phyloP scores from a whole-genome alignment of 2,329 filamentous ascomycete genomes.

The Aspergillus brunneoviolaceus region DNA sequence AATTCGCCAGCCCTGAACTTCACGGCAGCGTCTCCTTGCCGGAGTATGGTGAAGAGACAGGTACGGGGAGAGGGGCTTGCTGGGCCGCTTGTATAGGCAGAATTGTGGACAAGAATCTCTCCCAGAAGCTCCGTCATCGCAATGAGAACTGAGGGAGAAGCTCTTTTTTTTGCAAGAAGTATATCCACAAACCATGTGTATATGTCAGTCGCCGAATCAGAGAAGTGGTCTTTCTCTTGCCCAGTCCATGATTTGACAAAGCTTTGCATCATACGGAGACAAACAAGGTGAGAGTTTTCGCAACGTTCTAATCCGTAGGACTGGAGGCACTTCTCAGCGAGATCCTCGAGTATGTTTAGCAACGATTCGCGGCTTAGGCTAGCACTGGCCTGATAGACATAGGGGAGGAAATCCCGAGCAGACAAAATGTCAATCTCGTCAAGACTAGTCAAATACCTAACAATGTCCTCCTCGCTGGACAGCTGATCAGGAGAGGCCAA shows the following conservation, averaged over 20 bases:
- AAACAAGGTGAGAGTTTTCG: slow-evolving; percentile 68
- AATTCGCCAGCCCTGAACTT: slow-evolving; percentile 72
- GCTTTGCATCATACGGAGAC: slow-evolving; percentile 66
- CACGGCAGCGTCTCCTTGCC: slow-evolving; percentile 64
- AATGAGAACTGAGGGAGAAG: slow-evolving; percentile 69
- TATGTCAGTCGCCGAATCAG: slow-evolving; percentile 68
- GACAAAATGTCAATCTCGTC: slow-evolving; percentile 40
- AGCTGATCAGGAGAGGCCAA: neutral
- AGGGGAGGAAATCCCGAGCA: slow-evolving; percentile 31
- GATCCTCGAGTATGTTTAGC: slow-evolving; percentile 47
- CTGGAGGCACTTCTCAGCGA: slow-evolving; percentile 51
- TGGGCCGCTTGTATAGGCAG: slow-evolving; percentile 64
- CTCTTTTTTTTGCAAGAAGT: slow-evolving; percentile 64
- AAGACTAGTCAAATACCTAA: slow-evolving; percentile 39
- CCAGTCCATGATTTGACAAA: slow-evolving; percentile 65
- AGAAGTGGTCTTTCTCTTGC: slow-evolving; percentile 57
- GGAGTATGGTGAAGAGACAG: slow-evolving; percentile 71
- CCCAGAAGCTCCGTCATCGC: slow-evolving; percentile 68
- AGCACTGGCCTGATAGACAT: slow-evolving; percentile 31
- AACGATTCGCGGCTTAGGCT: slow-evolving; percentile 37
- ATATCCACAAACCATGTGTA: slow-evolving; percentile 75
- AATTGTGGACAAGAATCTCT: slow-evolving; percentile 64
- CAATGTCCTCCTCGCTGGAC: slow-evolving; percentile 17
- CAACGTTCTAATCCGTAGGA: slow-evolving; percentile 67
- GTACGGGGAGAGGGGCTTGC: slow-evolving; percentile 65